phyloP scores from a whole-genome alignment of 352 stramenopile species.

The Phytophthora macrochlamydospora region DNA sequence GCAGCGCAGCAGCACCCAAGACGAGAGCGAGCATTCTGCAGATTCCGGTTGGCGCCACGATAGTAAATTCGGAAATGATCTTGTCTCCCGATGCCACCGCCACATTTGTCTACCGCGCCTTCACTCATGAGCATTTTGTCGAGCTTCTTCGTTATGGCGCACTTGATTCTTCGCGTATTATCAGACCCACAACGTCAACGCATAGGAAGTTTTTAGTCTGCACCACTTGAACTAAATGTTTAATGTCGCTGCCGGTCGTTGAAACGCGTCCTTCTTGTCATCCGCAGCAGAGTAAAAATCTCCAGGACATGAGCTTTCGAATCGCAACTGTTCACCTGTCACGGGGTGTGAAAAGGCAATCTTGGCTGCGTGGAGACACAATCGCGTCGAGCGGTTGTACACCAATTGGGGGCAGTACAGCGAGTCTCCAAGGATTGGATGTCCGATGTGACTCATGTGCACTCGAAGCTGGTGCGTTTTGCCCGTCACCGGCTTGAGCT shows the following conservation, averaged over 20 bases:
- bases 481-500: slow-evolving; percentile 76
- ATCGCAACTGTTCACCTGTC: slow-evolving; percentile 36
- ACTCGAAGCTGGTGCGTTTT: slow-evolving; percentile 96
- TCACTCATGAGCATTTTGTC: too few species aligned
- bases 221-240: too few species aligned
- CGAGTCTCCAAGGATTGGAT: slow-evolving; percentile 93
- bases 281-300: slow-evolving; percentile 22
- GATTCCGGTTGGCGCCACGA: too few species aligned
- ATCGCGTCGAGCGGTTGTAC: slow-evolving; percentile 37
- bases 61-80: neutral
- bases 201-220: too few species aligned
- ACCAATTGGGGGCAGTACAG: slow-evolving; percentile 77
- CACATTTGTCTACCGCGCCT: too few species aligned
- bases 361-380: slow-evolving; percentile 56
- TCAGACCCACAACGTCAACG: too few species aligned
- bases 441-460: slow-evolving; percentile 91
- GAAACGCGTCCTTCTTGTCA: slow-evolving; percentile 1
- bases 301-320: slow-evolving; percentile 31
- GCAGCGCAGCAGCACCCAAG: neutral
- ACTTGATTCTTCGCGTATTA: too few species aligned
- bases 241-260: slow-evolving; percentile 9
- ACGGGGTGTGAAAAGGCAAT: slow-evolving; percentile 55
- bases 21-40: neutral
- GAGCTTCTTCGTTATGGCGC: too few species aligned
- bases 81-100: too few species aligned